Percentiles rank a stretch among this genome's conserved stretches.
Evolutionary conservation across 2,329 filamentous ascomycete species (phyloP).

Genomic region (Colletotrichum lini): DNA sequence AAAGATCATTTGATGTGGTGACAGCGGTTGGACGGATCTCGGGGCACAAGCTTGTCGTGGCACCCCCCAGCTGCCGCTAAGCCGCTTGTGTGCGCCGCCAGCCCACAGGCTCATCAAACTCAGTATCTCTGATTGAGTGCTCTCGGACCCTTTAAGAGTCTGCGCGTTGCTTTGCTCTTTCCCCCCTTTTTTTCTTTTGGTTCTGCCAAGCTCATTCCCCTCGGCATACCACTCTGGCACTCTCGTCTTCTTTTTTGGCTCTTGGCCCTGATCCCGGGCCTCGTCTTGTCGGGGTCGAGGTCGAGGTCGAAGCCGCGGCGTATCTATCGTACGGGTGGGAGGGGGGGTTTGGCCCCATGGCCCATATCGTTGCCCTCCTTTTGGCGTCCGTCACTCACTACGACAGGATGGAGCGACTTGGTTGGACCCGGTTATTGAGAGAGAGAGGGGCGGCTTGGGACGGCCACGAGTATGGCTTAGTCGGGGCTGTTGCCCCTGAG

Average conservation of each 20-base stretch:
- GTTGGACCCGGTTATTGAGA: constrained; percentile 19
- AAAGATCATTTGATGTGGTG: constrained; percentile 39
- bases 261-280: constrained; percentile 10
- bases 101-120: constrained; percentile 38
- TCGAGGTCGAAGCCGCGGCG: constrained; percentile 9
- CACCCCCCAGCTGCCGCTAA: constrained; percentile 32
- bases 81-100: constrained; percentile 34
- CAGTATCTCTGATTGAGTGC: constrained; percentile 32
- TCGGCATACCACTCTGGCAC: background rate
- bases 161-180: constrained; percentile 10
- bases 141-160: constrained; percentile 24
- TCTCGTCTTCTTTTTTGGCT: background rate
- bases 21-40: constrained; percentile 35
- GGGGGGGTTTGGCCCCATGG: background rate
- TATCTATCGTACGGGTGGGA: background rate
- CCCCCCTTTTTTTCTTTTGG: background rate
- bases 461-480: constrained; percentile 10
- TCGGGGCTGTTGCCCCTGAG: background rate
- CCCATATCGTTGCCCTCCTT: background rate
- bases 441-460: constrained; percentile 17
- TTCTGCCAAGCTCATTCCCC: constrained; percentile 1
- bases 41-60: constrained; percentile 32
- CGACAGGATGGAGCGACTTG: constrained; percentile 12
- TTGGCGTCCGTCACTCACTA: background rate
- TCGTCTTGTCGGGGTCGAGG: background rate